Conservation (phyloP, 106 monocot species). For the Dendrobium nobile region DNA sequence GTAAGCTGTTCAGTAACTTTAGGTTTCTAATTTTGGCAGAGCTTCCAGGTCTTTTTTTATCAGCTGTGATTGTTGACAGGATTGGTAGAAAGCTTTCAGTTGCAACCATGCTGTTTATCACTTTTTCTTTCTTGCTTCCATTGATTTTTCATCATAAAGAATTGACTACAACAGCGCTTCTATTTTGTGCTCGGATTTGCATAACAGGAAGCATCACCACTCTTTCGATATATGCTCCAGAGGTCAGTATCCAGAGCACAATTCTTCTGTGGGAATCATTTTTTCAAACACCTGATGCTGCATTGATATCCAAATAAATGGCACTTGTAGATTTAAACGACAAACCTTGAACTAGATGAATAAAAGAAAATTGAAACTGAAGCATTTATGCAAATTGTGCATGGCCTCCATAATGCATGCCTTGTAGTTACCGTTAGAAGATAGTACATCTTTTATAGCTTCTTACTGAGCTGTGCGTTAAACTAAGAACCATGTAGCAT, state of each 20-base stretch:
- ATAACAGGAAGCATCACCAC: conserved; percentile 64
- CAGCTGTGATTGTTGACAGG: conserved; percentile 58
- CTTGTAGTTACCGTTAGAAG: no score
- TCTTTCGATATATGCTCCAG: conserved; percentile 73
- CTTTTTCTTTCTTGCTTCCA: conserved; percentile 55
- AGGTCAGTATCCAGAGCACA: conserved; percentile 39
- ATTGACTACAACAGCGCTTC: conserved; percentile 35
- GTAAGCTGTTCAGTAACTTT: neutral
- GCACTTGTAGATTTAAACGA: neutral
- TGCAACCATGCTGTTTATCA: conserved; percentile 43
- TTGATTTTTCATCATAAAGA: conserved; percentile 36
- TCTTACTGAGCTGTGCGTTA: no score
- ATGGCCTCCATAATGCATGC: neutral
- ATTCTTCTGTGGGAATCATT: neutral
- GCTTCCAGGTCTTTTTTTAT: conserved; percentile 60
- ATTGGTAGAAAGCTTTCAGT: conserved; percentile 67
- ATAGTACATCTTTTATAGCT: no score
- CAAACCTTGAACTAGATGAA: neutral
- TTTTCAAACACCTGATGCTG: neutral
- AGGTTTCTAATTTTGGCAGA: conserved; percentile 34
- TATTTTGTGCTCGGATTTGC: conserved; percentile 69
- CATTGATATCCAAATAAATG: neutral
- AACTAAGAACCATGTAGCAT: neutral
- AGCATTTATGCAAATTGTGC: neutral
- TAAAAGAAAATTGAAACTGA: neutral